A percentile compares a stretch with the other conserved stretches of the same genome.
phyloP scores from a whole-genome alignment of 768 basidiomycete species.

The Suillus luteus region DNA sequence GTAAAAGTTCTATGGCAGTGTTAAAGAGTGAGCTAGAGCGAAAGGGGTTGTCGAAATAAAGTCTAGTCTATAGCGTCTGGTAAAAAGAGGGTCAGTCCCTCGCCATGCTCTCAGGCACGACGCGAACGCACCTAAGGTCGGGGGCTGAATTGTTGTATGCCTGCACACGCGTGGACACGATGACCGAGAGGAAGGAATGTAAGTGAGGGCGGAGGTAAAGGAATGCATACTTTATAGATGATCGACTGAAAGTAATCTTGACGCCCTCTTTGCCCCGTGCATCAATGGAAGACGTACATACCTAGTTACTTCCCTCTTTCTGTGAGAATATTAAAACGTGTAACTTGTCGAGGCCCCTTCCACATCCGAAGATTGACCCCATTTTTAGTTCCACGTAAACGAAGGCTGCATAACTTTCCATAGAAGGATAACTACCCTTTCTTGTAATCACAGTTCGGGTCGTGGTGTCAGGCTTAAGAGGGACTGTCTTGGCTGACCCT shows the following conservation, averaged over 20 bases:
- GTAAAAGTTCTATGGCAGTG: too few relatives aligned
- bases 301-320: slow-evolving; percentile 24
- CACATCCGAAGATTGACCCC: not conserved
- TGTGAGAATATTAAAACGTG: slow-evolving; percentile 20
- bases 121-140: not conserved
- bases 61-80: not conserved
- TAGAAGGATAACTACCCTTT: not conserved
- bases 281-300: slow-evolving; percentile 24
- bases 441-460: slow-evolving; percentile 2
- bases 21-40: not conserved
- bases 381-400: not conserved
- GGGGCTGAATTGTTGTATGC: slow-evolving; percentile 26
- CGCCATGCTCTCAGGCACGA: slow-evolving; percentile 1
- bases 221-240: slow-evolving; percentile 26
- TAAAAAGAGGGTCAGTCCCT: not conserved
- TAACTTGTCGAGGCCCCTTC: not conserved
- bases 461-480: not conserved
- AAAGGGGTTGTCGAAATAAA: not conserved
- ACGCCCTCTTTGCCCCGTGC: slow-evolving; percentile 15
- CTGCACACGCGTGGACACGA: slow-evolving; percentile 22
- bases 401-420: slow-evolving; percentile 1
- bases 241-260: slow-evolving; percentile 11
- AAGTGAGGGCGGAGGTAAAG: slow-evolving; percentile 10
- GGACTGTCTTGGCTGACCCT: not conserved
- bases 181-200: slow-evolving; percentile 9